Conservation (phyloP, 1,284 basidiomycete species). For the Athelia sp. region DNA sequence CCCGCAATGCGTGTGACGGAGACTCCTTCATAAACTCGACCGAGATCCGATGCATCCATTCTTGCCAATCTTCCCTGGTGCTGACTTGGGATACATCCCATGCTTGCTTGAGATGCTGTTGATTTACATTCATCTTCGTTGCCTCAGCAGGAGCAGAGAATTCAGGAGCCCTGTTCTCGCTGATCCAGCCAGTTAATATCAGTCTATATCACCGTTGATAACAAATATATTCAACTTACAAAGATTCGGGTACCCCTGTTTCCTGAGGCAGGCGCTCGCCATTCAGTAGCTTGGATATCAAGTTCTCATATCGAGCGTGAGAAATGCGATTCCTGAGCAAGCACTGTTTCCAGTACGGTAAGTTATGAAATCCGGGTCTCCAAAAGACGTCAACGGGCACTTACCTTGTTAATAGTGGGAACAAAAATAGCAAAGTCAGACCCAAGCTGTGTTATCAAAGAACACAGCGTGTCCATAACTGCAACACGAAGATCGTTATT, state of each 20-base stretch:
- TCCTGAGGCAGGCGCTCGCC: conserved; percentile 89
- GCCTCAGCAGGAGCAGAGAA: conserved; percentile 77
- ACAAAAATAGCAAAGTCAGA: conserved; percentile 98
- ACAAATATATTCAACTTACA: conserved; percentile 35
- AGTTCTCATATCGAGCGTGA: conserved; percentile 85
- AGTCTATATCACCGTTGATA: conserved; percentile 5
- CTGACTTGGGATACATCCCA: conserved; percentile 89
- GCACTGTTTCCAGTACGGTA: conserved; percentile 42
- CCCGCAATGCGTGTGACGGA: conserved; percentile 93
- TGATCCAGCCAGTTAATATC: conserved; percentile 30
- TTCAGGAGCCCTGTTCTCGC: conserved; percentile 62
- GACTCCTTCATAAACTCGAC: conserved; percentile 99
- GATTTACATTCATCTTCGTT: conserved; percentile 92
- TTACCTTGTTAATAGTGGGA: conserved; percentile 92
- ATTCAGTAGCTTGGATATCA: conserved; percentile 87
- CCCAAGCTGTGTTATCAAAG: conserved; percentile 90
- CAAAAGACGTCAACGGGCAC: conserved; percentile 10
- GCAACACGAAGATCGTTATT: conserved; percentile 83
- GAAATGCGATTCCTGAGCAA: conserved; percentile 75
- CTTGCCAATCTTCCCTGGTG: conserved; percentile 89
- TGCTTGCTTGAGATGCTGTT: conserved; percentile 95
- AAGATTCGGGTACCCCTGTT: conserved; percentile 49
- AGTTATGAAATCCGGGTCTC: neutral
- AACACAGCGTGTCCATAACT: conserved; percentile 93
- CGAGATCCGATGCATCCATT: conserved; percentile 93